Base-by-base conservation (phyloP, 352 stramenopile species). In the Pythium phragmiticola region DNA sequence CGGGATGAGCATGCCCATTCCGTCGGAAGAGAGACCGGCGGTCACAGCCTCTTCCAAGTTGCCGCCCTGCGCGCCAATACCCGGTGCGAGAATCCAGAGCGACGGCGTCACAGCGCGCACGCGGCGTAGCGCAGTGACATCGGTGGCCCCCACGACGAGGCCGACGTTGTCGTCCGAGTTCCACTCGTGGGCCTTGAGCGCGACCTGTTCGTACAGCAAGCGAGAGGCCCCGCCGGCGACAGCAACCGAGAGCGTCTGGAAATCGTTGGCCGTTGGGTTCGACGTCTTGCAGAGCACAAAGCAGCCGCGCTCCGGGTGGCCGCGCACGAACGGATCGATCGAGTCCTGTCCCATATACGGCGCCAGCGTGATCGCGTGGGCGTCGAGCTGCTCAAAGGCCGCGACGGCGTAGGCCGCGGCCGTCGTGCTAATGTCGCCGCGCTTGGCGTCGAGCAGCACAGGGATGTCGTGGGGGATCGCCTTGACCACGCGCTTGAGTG, bases 271-370 rank as follows among this genome's bases (percentile, higher is more conserved):
- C 53, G 88, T 98, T 30, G 93, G 89, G 80, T 99, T 99, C 8
- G 96, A 99, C 26, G 97, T 99, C 89, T 99, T 99, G 80, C 98
- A 99, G 12, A 99, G 83, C 45, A 99, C 80, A 71, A 99, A 99
- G 56, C 92, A 98, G 60, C 89, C 89, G 49, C 85, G 84, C 68
- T 84, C 92, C 1, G 88, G 95, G 33, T 77, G 74, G 23, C 77
- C 74, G 61, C 94, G 94, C 39, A 97, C 74, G 84, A 99, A 99
- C 6, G 98, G 98, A 69, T 92, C 76, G 28, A 99, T 95, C 34
- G 96, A 98, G 84, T 99, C 97, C 52, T 82, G 94, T 36, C 98
- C 98, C 97, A 99, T 99, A 73, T 99, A 98, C 57, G 96, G 95
- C 52, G 94, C 98, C 42, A 99, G 70, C 43, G 98, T 99, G 45